A percentile compares a stretch with the other conserved stretches of the same genome.
Conservation (phyloP, 2,329 filamentous ascomycete species). For the Colletotrichum musicola region DNA sequence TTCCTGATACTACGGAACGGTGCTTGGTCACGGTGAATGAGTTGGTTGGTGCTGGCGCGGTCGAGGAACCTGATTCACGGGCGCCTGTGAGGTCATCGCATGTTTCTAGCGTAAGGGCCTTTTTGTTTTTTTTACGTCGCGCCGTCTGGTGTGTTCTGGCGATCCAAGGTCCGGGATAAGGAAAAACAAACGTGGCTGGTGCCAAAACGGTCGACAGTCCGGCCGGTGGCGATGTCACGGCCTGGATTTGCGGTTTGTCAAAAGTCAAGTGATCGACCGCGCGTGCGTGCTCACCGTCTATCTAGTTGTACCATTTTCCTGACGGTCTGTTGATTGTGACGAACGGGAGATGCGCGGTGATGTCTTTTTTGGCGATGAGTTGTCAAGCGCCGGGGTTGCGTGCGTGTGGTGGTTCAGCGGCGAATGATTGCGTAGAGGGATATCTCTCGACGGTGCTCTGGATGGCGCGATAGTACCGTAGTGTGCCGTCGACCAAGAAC, state of each 20-base stretch:
- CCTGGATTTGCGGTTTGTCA: background rate
- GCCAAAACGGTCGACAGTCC: background rate
- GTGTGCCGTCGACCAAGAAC: background rate
- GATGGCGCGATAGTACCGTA: background rate
- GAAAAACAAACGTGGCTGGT: background rate
- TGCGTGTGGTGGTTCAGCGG: background rate
- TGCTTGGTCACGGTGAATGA: no score
- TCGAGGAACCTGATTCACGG: slow-evolving; percentile 10
- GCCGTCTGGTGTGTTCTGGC: slow-evolving; percentile 1
- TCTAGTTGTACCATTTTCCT: background rate
- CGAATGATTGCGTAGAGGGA: background rate
- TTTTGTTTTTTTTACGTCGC: no score
- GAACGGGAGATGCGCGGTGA: background rate
- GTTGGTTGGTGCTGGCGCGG: no score
- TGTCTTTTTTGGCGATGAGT: slow-evolving; percentile 9
- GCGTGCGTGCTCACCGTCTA: background rate
- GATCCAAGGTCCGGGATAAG: slow-evolving; percentile 14
- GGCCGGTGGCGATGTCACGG: slow-evolving; percentile 26
- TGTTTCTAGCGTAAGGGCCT: background rate
- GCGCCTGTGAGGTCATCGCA: slow-evolving; percentile 26
- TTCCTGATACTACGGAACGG: no score
- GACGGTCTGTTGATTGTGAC: background rate
- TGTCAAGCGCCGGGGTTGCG: background rate
- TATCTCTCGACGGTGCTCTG: no score
- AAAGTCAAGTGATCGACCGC: slow-evolving; percentile 2